Evolutionary conservation across 306 rosid species (phyloP), one percentile per base, ranked within the genome.

Genomic region (Arachis stenosperma): DNA sequence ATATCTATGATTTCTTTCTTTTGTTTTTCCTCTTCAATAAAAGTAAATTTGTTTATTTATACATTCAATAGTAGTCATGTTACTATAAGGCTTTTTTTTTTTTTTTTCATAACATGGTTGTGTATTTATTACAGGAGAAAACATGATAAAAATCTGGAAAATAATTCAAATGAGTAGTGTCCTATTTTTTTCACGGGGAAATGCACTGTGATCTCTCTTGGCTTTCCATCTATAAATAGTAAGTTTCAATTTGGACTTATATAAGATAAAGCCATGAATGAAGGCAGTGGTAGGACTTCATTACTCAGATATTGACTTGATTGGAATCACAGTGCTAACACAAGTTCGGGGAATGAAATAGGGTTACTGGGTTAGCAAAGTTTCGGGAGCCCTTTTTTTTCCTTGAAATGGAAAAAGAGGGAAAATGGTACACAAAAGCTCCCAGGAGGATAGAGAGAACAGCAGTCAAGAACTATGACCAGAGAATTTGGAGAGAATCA

Each of bases 201-300:
- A 57, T 33, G 37, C 0, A 33, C 37, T 33, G 37, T 33, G 4
- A 33, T 33, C 37, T 33, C 37, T 33, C 37, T 33, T 33, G 4
- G 37, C 37, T 33, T 48, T 46, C 55, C 15, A 48, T 71, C 78
- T 67, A 46, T 55, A 7, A 13, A 1, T 12, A 55, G 36, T 17
- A 39, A 51, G 36, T 51, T 70, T 63, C 61, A 72, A 62, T 55
- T 46, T 63, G 73, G 57, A 58, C 61, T 7, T 11, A 33, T 44
- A 10, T 29, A 58, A 58, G 55, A 50, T 40, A 54, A 79, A 62
- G 47, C 69, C 65, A 65, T 44, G 57, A n/a, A 39, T 58, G 77
- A 55, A 65, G 51, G 60, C 50, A 37, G 39, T 13, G 30, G 63
- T 39, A 7, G 48, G 12, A 48, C 69, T 37, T 53, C 47, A 56